phyloP scores from a whole-genome alignment of 2,329 filamentous ascomycete species.

The Chaetomium sp. region DNA sequence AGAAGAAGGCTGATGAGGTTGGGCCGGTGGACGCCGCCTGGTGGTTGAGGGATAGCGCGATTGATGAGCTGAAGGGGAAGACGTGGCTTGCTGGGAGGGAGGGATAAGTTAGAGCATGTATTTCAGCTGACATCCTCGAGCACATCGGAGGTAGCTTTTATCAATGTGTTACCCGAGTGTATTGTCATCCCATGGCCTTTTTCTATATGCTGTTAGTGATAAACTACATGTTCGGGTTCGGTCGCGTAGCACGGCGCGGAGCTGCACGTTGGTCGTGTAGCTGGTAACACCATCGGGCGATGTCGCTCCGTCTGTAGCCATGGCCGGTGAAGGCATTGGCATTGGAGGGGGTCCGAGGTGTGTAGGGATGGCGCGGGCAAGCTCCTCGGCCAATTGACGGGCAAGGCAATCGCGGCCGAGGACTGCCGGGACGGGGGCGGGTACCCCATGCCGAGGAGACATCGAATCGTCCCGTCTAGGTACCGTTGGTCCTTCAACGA shows the following conservation, averaged over 20 bases:
- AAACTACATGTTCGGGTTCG: no score
- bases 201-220: no score
- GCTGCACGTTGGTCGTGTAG: slow-evolving; percentile 1
- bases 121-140: background rate
- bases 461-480: slow-evolving; percentile 13
- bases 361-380: slow-evolving; percentile 7
- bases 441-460: slow-evolving; percentile 16
- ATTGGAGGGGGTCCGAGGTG: slow-evolving; percentile 11
- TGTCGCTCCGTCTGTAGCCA: slow-evolving; percentile 9
- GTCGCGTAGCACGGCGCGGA: slow-evolving; percentile 9
- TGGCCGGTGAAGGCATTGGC: slow-evolving; percentile 11
- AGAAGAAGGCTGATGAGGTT: slow-evolving; percentile 29
- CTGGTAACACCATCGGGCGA: slow-evolving; percentile 7
- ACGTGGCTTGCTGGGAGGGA: slow-evolving; percentile 54
- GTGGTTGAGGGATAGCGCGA: slow-evolving; percentile 59
- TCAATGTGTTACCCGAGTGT: background rate
- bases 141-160: background rate
- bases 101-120: slow-evolving; percentile 10
- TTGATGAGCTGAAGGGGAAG: slow-evolving; percentile 58
- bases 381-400: slow-evolving; percentile 8
- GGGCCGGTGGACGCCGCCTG: slow-evolving; percentile 38
- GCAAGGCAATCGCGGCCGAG: slow-evolving; percentile 14
- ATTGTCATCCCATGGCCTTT: background rate
- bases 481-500: no score
- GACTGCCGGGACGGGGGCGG: slow-evolving; percentile 14